Conservation (phyloP, 768 basidiomycete species). For the Kwoniella pini region DNA sequence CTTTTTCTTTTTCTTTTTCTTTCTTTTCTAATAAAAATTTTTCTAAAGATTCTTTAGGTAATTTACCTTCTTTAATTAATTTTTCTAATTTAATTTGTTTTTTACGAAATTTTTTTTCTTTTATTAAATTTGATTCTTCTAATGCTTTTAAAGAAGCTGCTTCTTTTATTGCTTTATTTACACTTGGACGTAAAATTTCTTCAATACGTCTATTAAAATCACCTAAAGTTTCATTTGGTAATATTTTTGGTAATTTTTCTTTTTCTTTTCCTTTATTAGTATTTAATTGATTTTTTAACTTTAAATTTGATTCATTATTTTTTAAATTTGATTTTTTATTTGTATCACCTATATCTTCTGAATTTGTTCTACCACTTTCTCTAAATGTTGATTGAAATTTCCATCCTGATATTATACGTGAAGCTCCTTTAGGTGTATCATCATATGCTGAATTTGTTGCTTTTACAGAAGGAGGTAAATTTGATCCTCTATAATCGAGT, state of each 20-base stretch:
- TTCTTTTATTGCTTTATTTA: conserved; percentile 47
- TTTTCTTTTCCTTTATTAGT: conserved; percentile 23
- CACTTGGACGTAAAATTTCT: conserved; percentile 42
- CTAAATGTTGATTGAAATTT: conserved; percentile 38
- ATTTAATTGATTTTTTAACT: background rate
- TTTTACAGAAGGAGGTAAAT: conserved; percentile 33
- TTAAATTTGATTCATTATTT: background rate
- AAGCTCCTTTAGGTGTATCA: conserved; percentile 46
- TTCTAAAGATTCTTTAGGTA: conserved; percentile 21
- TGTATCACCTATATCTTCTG: conserved; percentile 42
- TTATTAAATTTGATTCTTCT: conserved; percentile 22
- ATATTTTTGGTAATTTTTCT: conserved; percentile 24
- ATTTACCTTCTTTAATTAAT: conserved; percentile 26
- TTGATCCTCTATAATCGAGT: conserved; percentile 24
- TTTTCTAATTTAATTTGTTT: conserved; percentile 26
- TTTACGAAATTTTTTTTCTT: conserved; percentile 36
- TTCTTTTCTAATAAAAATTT: background rate
- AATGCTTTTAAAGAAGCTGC: conserved; percentile 34
- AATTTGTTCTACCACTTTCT: conserved; percentile 21
- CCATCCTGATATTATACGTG: conserved; percentile 42
- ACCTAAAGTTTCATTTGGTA: conserved; percentile 44
- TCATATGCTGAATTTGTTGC: conserved; percentile 23
- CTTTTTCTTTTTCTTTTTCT: conserved; percentile 9
- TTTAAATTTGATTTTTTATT: background rate
- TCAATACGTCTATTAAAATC: conserved; percentile 53